phyloP scores from a whole-genome alignment of 345 rosid genomes.

The Excoecaria agallocha region DNA sequence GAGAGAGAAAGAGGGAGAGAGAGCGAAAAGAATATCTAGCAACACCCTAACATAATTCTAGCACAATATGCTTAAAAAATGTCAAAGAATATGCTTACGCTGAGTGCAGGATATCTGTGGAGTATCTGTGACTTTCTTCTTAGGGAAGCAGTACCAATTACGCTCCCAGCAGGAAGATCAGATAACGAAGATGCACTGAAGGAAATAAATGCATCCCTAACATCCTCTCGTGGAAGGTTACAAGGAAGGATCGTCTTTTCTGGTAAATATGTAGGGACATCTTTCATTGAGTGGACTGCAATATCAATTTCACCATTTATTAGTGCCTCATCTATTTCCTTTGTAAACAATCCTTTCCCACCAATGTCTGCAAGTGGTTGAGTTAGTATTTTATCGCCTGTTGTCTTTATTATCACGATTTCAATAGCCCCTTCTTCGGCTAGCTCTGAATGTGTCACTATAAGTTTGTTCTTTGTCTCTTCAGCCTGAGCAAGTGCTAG shows the following conservation, averaged over 20 bases:
- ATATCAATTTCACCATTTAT: conserved; percentile 84
- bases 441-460: conserved; percentile 66
- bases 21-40: neutral
- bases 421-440: conserved; percentile 86
- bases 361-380: conserved; percentile 99
- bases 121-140: conserved; percentile 95
- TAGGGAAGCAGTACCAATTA: conserved; percentile 95
- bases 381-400: conserved; percentile 84
- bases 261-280: conserved; percentile 90
- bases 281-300: conserved; percentile 99
- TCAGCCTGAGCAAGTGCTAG: conserved; percentile 97
- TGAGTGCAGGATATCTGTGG: conserved; percentile 74
- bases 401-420: conserved; percentile 88
- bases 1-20: too few species aligned
- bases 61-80: neutral
- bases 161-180: conserved; percentile 81
- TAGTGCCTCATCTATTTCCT: conserved; percentile 93
- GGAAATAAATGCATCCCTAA: conserved; percentile 89
- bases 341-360: conserved; percentile 95
- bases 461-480: conserved; percentile 83
- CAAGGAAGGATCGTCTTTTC: conserved; percentile 85
- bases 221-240: conserved; percentile 92
- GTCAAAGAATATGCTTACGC: conserved; percentile 36
- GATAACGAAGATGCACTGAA: conserved; percentile 56
- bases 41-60: neutral